Percentiles rank a stretch among this genome's conserved stretches.
These are phyloP conservation scores for Zopfochytrium polystomum DNA, from an alignment of 371 early-diverging fungal genomes.

Conservation along the genomic window DNA sequence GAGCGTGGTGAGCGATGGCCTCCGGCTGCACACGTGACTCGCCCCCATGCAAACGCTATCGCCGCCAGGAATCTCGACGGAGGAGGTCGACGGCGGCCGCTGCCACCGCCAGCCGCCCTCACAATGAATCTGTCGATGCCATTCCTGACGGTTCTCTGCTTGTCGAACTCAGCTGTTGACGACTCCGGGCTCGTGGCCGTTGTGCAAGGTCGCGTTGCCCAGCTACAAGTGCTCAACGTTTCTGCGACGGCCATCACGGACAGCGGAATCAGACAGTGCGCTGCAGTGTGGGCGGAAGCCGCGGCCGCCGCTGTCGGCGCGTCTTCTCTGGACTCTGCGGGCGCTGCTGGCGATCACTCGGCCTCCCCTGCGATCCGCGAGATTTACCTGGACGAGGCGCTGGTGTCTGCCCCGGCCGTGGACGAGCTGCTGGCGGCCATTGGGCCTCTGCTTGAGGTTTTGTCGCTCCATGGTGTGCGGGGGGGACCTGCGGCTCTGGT, in stretches of 20 bases:
- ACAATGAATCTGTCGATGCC: background rate
- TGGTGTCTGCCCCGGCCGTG: background rate
- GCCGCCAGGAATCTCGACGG: too few relatives aligned
- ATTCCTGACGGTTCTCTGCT: background rate
- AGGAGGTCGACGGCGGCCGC: too few relatives aligned
- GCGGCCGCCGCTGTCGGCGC: background rate
- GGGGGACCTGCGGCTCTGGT: background rate
- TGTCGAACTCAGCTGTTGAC: background rate
- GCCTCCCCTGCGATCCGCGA: background rate
- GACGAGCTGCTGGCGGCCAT: background rate
- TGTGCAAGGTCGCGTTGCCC: background rate
- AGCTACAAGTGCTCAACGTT: background rate
- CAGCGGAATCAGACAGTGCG: background rate
- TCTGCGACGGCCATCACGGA: background rate
- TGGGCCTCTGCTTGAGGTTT: background rate
- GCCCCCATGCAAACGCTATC: too few relatives aligned
- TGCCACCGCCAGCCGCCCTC: too few relatives aligned
- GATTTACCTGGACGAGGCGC: background rate
- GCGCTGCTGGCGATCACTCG: background rate
- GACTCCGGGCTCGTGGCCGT: background rate
- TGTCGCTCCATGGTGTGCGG: background rate
- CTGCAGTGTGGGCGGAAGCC: background rate
- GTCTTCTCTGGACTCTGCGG: too few relatives aligned
- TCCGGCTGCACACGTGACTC: background rate
- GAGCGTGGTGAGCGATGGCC: background rate